Conservation (phyloP, 495 filamentous ascomycete species). For the Durotheca rogersii region DNA sequence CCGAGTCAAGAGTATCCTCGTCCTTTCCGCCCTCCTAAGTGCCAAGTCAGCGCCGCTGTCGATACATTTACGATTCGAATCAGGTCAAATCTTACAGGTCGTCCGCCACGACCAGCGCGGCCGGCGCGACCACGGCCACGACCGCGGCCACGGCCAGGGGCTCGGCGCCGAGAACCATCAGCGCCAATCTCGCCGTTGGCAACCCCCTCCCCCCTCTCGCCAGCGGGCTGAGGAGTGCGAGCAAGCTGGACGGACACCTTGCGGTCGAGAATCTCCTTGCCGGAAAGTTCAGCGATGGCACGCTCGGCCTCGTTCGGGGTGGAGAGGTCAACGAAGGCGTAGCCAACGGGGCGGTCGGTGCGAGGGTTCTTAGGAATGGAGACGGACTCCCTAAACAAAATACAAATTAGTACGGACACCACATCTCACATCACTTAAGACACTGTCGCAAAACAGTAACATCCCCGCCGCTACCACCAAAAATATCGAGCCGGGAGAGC, state of each 20-base stretch:
- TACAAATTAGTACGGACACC: slow-evolving; percentile 26
- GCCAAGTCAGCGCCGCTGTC: slow-evolving; percentile 11
- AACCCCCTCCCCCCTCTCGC: slow-evolving; percentile 71
- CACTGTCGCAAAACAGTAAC: neutral
- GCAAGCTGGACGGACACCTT: slow-evolving; percentile 99
- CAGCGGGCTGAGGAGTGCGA: slow-evolving; percentile 88
- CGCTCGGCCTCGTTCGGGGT: slow-evolving; percentile 91
- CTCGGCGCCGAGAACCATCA: slow-evolving; percentile 76
- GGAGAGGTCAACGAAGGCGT: slow-evolving; percentile 96
- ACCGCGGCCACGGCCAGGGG: slow-evolving; percentile 66
- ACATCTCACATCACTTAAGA: neutral
- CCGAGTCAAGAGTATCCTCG: slow-evolving; percentile 45
- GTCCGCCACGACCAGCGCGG: slow-evolving; percentile 73
- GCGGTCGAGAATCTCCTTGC: slow-evolving; percentile 93
- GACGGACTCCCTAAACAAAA: slow-evolving; percentile 77
- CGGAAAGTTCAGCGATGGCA: slow-evolving; percentile 90
- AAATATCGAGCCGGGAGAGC: neutral
- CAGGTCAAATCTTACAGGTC: slow-evolving; percentile 60
- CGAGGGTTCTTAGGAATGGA: slow-evolving; percentile 99
- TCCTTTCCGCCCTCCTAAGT: slow-evolving; percentile 50
- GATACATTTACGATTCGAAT: neutral
- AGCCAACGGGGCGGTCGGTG: slow-evolving; percentile 95
- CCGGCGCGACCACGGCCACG: slow-evolving; percentile 76
- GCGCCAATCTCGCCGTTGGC: slow-evolving; percentile 65
- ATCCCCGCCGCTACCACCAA: neutral